A percentile compares a stretch with the other conserved stretches of the same genome.
Conservation (phyloP, 495 filamentous ascomycete species). For the Lophiotrema nucula region DNA sequence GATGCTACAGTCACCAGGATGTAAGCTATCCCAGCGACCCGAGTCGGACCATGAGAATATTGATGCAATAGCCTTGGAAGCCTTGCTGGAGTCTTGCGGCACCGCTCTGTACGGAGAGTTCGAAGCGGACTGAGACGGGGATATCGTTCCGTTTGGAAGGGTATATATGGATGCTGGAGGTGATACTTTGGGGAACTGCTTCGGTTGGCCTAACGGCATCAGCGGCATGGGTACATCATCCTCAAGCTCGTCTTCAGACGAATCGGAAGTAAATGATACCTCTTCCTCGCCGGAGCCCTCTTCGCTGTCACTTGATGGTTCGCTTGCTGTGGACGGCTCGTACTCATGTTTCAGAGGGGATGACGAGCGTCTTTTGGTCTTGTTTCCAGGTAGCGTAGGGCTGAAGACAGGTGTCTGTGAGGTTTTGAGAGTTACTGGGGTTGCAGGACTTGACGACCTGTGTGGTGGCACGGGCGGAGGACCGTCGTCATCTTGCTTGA, state of each 20-base stretch:
- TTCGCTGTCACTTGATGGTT: conserved; percentile 49
- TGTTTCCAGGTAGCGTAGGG: conserved; percentile 36
- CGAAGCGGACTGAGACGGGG: conserved; percentile 74
- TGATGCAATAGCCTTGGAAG: conserved; percentile 66
- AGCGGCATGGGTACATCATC: conserved; percentile 46
- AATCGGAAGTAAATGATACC: conserved; percentile 43
- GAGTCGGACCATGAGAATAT: conserved; percentile 84
- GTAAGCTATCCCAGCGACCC: conserved; percentile 76
- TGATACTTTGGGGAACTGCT: conserved; percentile 36
- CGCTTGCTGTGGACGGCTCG: conserved; percentile 79
- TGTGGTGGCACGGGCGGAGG: conserved; percentile 48
- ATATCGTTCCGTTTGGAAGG: conserved; percentile 54
- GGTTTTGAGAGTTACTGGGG: conserved; percentile 51
- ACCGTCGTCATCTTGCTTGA: conserved; percentile 13
- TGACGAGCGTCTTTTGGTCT: conserved; percentile 65
- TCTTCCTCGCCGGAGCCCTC: conserved; percentile 35
- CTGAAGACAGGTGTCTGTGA: conserved; percentile 45
- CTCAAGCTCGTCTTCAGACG: conserved; percentile 55
- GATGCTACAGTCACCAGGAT: conserved; percentile 74
- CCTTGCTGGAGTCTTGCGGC: conserved; percentile 55
- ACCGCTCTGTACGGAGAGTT: conserved; percentile 62
- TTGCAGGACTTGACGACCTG: conserved; percentile 49
- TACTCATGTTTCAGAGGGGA: conserved; percentile 98
- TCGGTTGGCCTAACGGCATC: conserved; percentile 20
- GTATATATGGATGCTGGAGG: conserved; percentile 47